Conservation (phyloP, 1,284 basidiomycete species). For the Malassezia pachydermatis region DNA sequence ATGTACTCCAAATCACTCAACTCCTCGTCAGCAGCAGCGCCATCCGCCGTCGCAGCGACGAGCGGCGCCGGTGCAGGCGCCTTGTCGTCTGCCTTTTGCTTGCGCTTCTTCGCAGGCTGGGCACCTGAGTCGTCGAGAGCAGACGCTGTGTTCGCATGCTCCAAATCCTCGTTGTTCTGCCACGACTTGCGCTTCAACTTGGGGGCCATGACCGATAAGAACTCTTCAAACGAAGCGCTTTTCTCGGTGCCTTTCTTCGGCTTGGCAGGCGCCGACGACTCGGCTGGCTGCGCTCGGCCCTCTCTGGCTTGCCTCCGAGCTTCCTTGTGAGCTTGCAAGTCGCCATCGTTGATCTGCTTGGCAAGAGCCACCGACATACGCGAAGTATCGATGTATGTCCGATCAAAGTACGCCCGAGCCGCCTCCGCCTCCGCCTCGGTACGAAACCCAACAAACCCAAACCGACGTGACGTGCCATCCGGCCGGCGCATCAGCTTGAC, state of each 20-base stretch:
- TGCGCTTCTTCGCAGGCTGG: conserved; percentile 21
- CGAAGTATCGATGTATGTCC: conserved; percentile 57
- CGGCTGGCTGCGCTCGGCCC: not conserved
- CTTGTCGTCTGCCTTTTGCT: conserved; percentile 12
- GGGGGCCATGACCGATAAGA: conserved; percentile 43
- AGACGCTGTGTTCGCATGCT: conserved; percentile 20
- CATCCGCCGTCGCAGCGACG: conserved; percentile 7
- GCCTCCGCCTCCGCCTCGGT: conserved; percentile 64
- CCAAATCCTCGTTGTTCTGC: conserved; percentile 37
- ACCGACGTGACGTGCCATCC: conserved; percentile 70
- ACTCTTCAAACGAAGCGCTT: conserved; percentile 38
- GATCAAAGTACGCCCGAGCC: conserved; percentile 74
- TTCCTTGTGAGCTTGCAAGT: conserved; percentile 11
- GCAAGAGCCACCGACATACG: conserved; percentile 67
- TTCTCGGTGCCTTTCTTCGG: conserved; percentile 16
- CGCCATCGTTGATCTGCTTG: conserved; percentile 50
- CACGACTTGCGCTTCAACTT: conserved; percentile 40
- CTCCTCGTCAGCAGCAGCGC: conserved; percentile 29
- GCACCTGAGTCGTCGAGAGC: conserved; percentile 2
- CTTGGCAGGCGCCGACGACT: not conserved
- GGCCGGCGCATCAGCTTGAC: conserved; percentile 67
- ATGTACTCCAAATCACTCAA: conserved; percentile 49
- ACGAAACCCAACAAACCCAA: conserved; percentile 88
- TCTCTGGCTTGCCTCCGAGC: no score
- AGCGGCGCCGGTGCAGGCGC: conserved; percentile 6